Evolutionary conservation across 805 yeast species (phyloP).

Genomic region (Schwanniomyces vanrijiae): DNA sequence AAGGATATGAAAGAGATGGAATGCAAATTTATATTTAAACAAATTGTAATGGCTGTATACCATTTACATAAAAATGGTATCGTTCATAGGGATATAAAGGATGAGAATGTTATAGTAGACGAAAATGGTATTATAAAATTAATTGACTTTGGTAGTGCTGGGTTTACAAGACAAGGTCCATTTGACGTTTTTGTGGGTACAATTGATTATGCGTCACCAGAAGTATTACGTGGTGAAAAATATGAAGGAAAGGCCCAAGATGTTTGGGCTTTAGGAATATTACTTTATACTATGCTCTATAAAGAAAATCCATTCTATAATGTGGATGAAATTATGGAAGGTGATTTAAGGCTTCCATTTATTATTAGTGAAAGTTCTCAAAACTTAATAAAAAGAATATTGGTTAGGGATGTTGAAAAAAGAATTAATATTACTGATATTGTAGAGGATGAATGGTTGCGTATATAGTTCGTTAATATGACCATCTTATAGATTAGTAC

Average conservation of each 20-base stretch:
- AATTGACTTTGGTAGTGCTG: slow-evolving; percentile 95
- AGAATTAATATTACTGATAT: slow-evolving; percentile 79
- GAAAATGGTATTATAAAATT: slow-evolving; percentile 76
- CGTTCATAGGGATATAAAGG: slow-evolving; percentile 93
- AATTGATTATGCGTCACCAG: slow-evolving; percentile 97
- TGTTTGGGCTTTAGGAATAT: slow-evolving; percentile 94
- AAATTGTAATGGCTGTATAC: slow-evolving; percentile 72
- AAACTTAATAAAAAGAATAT: slow-evolving; percentile 59
- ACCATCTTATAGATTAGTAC: not conserved
- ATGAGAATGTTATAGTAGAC: slow-evolving; percentile 89
- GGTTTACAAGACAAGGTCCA: slow-evolving; percentile 86
- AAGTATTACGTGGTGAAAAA: slow-evolving; percentile 82
- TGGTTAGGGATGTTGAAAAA: slow-evolving; percentile 62
- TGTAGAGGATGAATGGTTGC: slow-evolving; percentile 66
- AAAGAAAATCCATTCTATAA: slow-evolving; percentile 95
- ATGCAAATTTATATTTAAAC: slow-evolving; percentile 74
- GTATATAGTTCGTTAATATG: slow-evolving; percentile 4
- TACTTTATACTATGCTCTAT: slow-evolving; percentile 84
- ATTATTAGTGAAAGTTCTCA: slow-evolving; percentile 63
- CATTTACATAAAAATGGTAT: slow-evolving; percentile 86
- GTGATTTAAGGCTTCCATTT: slow-evolving; percentile 71
- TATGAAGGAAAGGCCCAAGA: slow-evolving; percentile 95
- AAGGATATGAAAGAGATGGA: slow-evolving; percentile 79
- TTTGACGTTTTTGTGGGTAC: slow-evolving; percentile 98
- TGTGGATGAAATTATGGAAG: slow-evolving; percentile 94